Conservation (phyloP, 805 yeast species). For the Candida boidinii region DNA sequence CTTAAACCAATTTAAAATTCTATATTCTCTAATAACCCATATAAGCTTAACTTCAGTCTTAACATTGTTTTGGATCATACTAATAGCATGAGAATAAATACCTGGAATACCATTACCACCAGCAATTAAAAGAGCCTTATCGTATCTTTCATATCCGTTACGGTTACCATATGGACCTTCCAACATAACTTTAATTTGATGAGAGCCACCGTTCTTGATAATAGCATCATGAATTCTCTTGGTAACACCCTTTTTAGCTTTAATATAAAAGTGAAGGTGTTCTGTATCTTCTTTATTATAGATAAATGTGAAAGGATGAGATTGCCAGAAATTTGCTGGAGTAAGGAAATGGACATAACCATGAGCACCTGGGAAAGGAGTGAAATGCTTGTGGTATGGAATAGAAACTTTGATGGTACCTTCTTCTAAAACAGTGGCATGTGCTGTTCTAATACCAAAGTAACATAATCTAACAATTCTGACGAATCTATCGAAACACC, state of each 20-base stretch:
- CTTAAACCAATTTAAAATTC: slow-evolving; percentile 41
- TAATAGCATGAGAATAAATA: slow-evolving; percentile 32
- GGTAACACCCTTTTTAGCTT: slow-evolving; percentile 53
- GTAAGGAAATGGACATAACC: slow-evolving; percentile 52
- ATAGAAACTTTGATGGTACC: slow-evolving; percentile 40
- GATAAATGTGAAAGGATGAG: slow-evolving; percentile 64
- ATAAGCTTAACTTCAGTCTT: slow-evolving; percentile 35
- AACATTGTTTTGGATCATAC: slow-evolving; percentile 19
- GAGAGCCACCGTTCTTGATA: slow-evolving; percentile 14
- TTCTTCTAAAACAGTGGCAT: slow-evolving; percentile 29
- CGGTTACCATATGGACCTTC: slow-evolving; percentile 74
- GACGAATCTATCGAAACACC: slow-evolving; percentile 45
- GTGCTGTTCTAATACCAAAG: slow-evolving; percentile 32
- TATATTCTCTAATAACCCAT: slow-evolving; percentile 56
- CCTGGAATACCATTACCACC: slow-evolving; percentile 77
- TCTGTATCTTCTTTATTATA: slow-evolving; percentile 26
- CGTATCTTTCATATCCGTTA: slow-evolving; percentile 40
- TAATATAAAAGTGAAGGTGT: slow-evolving; percentile 34
- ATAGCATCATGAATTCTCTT: slow-evolving; percentile 27
- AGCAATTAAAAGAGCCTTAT: slow-evolving; percentile 51
- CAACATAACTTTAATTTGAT: slow-evolving; percentile 28
- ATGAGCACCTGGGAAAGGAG: slow-evolving; percentile 48
- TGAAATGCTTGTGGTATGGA: slow-evolving; percentile 40
- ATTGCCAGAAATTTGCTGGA: slow-evolving; percentile 42
- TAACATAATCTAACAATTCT: slow-evolving; percentile 30